Conservation (phyloP, 148 eudicot species). For the Amaranthus palmeri region DNA sequence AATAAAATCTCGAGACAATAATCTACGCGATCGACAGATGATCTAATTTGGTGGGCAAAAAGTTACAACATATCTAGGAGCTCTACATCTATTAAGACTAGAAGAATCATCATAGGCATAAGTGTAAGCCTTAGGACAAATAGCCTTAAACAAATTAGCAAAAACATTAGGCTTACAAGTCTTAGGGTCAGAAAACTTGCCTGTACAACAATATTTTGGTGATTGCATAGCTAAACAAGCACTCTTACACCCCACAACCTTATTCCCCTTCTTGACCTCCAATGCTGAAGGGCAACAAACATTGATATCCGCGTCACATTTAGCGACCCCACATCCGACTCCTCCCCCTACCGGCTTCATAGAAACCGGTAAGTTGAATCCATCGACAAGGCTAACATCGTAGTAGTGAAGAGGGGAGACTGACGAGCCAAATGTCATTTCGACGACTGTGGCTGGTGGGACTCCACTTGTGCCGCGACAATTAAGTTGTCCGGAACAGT, state of each 20-base stretch:
- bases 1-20: no score
- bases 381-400: conserved; percentile 86
- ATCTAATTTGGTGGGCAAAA: conserved; percentile 65
- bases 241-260: conserved; percentile 79
- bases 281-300: conserved; percentile 75
- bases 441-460: conserved; percentile 85
- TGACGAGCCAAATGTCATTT: conserved; percentile 79
- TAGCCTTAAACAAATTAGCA: conserved; percentile 64
- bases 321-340: conserved; percentile 64
- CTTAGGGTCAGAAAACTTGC: conserved; percentile 50
- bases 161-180: conserved; percentile 77
- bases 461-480: conserved; percentile 65
- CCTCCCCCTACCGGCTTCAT: conserved; percentile 81
- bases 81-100: conserved; percentile 75
- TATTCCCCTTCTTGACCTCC: conserved; percentile 46
- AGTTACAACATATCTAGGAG: conserved; percentile 70
- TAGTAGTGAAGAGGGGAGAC: conserved; percentile 78
- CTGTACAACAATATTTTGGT: conserved; percentile 75
- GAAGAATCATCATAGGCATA: conserved; percentile 81
- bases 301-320: conserved; percentile 68
- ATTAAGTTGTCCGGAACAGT: conserved; percentile 55
- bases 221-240: conserved; percentile 78
- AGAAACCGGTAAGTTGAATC: conserved; percentile 79
- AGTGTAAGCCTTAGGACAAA: conserved; percentile 82
- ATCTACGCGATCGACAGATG: no score